phyloP scores from a whole-genome alignment of 2,329 filamentous ascomycete species.

The Penicillium janthinellum region DNA sequence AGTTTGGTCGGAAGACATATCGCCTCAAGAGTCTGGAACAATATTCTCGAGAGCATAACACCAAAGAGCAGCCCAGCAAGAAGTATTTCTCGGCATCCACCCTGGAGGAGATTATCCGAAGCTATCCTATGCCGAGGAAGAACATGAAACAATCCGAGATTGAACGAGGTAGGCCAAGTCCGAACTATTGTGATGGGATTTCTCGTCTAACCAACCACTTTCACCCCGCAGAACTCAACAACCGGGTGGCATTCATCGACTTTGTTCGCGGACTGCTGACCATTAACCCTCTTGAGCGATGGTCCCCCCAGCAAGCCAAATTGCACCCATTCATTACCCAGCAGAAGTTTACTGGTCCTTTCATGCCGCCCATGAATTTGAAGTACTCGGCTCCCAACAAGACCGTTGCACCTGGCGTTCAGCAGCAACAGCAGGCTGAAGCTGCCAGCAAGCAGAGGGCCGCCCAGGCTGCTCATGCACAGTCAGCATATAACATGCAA shows the following conservation, averaged over 20 bases:
- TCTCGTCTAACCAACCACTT: slow-evolving; percentile 28
- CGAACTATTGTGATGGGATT: not conserved
- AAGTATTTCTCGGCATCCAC: slow-evolving; percentile 97
- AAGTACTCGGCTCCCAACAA: slow-evolving; percentile 83
- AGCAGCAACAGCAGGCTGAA: slow-evolving; percentile 94
- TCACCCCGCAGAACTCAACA: slow-evolving; percentile 81
- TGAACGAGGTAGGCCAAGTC: slow-evolving; percentile 73
- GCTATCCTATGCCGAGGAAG: slow-evolving; percentile 96
- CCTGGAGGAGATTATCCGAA: slow-evolving; percentile 94
- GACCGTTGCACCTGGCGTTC: slow-evolving; percentile 87
- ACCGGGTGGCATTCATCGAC: slow-evolving; percentile 95
- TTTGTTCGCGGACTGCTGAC: slow-evolving; percentile 91
- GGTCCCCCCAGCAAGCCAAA: slow-evolving; percentile 97
- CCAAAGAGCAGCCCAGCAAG: slow-evolving; percentile 98
- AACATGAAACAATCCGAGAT: slow-evolving; percentile 99
- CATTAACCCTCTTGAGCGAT: slow-evolving; percentile 93
- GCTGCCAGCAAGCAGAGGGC: slow-evolving; percentile 90
- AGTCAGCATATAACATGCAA: slow-evolving; percentile 68
- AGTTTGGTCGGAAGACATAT: slow-evolving; percentile 88
- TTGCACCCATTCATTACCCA: slow-evolving; percentile 98
- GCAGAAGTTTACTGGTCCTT: slow-evolving; percentile 93
- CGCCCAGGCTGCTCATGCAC: slow-evolving; percentile 65
- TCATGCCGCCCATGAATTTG: slow-evolving; percentile 95
- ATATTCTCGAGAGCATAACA: slow-evolving; percentile 91
- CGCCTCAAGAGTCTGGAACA: slow-evolving; percentile 97